Evolutionary conservation across 2,329 filamentous ascomycete genomes (phyloP), one percentile per base, ranked within the genome.

Genomic region (Beauveria sp.): DNA sequence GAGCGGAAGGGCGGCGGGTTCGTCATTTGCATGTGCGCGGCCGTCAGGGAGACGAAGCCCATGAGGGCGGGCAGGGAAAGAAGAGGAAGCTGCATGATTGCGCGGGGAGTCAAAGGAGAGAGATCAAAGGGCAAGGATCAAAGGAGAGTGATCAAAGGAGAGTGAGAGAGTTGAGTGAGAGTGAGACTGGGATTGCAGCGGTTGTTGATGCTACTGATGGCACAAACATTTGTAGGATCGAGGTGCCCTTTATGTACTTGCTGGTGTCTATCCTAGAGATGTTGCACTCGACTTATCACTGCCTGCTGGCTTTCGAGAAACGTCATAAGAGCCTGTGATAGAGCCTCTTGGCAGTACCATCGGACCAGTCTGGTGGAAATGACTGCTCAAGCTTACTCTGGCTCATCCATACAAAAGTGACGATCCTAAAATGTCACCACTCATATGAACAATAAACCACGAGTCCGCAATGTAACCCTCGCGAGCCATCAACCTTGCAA

Each of bases 11-110:
- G 79, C 20, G 78, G 66, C 2, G 82, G 82, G 63, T 73, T 74
- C 22, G 68, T 70, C 74, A 83, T 77, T 66, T 80, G 75, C 77
- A 84, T 84, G 70, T 84, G 81, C 53, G 76, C 81, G 50, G 74
- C 69, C 58, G 72, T 74, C 57, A 75, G 70, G 58, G 74, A 71
- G 46, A 67, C 64, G 60, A 71, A 53, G 66, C 73, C 70, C 65
- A 76, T 66, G 64, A 71, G 67, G 64, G 73, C 68, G 63, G 75
- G 62, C 63, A 66, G 65, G 61, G 70, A 70, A 67, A 72, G 70
- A 74, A 77, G 77, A 26, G 69, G 76, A 66, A 49, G 49, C 42
- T 60, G 58, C 57, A 59, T 59, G 10, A 26, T 38, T 40, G 20
- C 6, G 14, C 9, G 7, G 22, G 14, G 20, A 24, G 12, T 55